Percentiles rank a stretch among this genome's conserved stretches.
phyloP scores from a whole-genome alignment of 1,284 basidiomycete genomes.

The Leccinum griseonigrum region DNA sequence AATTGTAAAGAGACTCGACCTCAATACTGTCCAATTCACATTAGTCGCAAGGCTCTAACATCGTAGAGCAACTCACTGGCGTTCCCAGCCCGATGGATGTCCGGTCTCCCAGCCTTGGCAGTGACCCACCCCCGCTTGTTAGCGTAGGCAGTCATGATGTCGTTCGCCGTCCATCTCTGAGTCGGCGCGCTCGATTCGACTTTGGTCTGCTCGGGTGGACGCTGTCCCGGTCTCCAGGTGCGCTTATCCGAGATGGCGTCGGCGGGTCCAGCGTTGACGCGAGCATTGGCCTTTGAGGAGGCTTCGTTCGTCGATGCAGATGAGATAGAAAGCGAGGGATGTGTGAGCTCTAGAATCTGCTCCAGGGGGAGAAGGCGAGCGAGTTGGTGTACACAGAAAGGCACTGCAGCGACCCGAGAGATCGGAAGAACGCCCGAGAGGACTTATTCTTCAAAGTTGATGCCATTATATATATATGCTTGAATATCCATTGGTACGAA shows the following conservation, averaged over 20 bases:
- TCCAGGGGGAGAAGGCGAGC: constrained; percentile 78
- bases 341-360: constrained; percentile 57
- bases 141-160: constrained; percentile 78
- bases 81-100: constrained; percentile 87
- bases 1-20: constrained; percentile 29
- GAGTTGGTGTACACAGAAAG: constrained; percentile 71
- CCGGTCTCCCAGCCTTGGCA: constrained; percentile 85
- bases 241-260: constrained; percentile 50
- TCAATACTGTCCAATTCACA: constrained; percentile 54
- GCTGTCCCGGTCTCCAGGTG: constrained; percentile 62
- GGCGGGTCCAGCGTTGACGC: not conserved
- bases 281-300: not conserved
- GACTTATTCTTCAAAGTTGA: constrained; percentile 43
- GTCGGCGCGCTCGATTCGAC: constrained; percentile 19
- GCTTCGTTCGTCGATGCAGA: constrained; percentile 13
- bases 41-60: not conserved
- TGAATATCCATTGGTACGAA: constrained; percentile 79
- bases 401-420: constrained; percentile 79
- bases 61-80: constrained; percentile 53
- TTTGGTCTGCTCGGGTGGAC: constrained; percentile 23
- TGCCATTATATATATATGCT: constrained; percentile 37
- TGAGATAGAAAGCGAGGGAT: constrained; percentile 42
- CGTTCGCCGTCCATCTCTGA: constrained; percentile 72
- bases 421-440: constrained; percentile 85
- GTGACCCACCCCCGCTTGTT: constrained; percentile 79